A percentile compares a stretch with the other conserved stretches of the same genome.
Conservation (phyloP, 148 eudicot species). For the Vaccinium macrocarpon region DNA sequence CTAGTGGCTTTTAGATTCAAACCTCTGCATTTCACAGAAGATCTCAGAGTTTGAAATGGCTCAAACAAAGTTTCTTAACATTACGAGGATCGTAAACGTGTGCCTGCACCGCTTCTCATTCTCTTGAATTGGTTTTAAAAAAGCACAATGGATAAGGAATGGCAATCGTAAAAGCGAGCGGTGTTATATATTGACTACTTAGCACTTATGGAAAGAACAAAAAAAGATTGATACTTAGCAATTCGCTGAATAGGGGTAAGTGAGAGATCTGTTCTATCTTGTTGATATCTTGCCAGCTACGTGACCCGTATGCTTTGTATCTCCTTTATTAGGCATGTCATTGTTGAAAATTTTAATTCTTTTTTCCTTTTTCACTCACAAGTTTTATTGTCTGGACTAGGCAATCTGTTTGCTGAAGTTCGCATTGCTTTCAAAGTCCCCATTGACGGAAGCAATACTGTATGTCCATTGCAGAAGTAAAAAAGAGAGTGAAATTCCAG, state of each 20-base stretch:
- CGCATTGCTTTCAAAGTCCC: constrained; percentile 10
- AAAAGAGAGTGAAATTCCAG: not conserved
- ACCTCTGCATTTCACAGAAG: not conserved
- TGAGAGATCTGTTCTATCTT: not conserved
- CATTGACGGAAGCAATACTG: not conserved
- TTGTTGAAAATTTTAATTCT: not conserved
- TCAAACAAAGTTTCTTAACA: not conserved
- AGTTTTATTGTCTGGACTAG: not conserved
- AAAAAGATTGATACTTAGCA: too few relatives aligned
- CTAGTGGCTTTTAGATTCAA: not conserved
- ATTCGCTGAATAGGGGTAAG: too few relatives aligned
- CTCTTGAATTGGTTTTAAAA: not conserved
- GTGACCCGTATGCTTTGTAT: not conserved
- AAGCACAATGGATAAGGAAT: not conserved
- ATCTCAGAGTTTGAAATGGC: not conserved
- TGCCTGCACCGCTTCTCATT: not conserved
- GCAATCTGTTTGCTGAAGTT: not conserved
- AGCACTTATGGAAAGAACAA: not conserved
- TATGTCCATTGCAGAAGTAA: not conserved
- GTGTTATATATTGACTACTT: not conserved
- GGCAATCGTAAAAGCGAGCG: not conserved
- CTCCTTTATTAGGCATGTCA: not conserved
- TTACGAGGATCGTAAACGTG: not conserved
- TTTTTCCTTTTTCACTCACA: not conserved
- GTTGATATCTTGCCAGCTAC: not conserved